phyloP scores from a whole-genome alignment of 768 basidiomycete genomes.

The Hebeloma cylindrosporum region DNA sequence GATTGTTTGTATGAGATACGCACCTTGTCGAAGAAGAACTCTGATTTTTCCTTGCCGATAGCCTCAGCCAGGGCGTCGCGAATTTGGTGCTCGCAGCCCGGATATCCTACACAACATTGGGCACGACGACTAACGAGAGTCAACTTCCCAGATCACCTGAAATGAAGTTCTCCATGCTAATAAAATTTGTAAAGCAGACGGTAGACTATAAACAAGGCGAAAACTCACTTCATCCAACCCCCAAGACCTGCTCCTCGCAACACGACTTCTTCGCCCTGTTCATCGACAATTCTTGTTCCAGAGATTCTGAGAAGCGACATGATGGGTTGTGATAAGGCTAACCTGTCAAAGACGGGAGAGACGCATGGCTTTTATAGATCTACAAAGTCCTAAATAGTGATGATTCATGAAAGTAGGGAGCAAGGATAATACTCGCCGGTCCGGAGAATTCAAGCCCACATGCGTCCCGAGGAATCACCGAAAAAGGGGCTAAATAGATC shows the following conservation, averaged over 20 bases:
- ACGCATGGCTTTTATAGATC: too few species aligned
- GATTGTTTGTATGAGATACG: constrained; percentile 3
- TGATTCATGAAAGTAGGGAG: too few species aligned
- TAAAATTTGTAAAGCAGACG: constrained; percentile 6
- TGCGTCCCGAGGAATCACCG: too few species aligned
- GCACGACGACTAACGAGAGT: not conserved
- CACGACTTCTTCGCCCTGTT: constrained; percentile 54
- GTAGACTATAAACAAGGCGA: constrained; percentile 5
- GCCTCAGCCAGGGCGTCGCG: constrained; percentile 65
- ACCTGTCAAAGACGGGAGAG: too few species aligned
- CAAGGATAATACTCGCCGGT: too few species aligned
- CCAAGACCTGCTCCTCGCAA: constrained; percentile 77
- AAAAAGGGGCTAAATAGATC: too few species aligned
- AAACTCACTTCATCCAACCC: constrained; percentile 82
- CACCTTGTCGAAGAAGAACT: constrained; percentile 85
- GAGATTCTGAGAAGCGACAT: constrained; percentile 58
- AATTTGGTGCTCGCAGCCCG: constrained; percentile 80
- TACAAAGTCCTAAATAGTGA: too few species aligned
- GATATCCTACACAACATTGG: constrained; percentile 50
- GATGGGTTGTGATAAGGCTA: constrained; percentile 4
- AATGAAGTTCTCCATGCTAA: constrained; percentile 78
- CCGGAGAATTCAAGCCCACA: too few species aligned
- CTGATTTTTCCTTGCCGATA: constrained; percentile 66
- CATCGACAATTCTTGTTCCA: constrained; percentile 61
- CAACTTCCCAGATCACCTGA: constrained; percentile 40